phyloP scores from a whole-genome alignment of 2,329 filamentous ascomycete species.

The Myriosclerotinia duriaeana region DNA sequence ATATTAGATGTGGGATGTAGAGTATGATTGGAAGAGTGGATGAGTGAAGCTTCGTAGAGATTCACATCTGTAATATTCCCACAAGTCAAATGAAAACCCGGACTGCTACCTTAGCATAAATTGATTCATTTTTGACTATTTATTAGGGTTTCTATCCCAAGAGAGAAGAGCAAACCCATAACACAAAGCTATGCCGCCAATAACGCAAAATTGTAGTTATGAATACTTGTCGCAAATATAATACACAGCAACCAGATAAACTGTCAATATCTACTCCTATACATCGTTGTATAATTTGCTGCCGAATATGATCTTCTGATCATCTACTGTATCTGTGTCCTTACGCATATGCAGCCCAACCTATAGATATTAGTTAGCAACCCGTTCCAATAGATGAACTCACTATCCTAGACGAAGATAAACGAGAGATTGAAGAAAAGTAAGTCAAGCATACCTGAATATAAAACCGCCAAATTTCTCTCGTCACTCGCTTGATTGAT shows the following conservation, averaged over 20 bases:
- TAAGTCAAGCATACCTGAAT: conserved; percentile 51
- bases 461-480: conserved; percentile 85
- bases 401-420: not conserved
- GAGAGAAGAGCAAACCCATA: not conserved
- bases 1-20: not conserved
- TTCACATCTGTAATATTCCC: not conserved
- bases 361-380: conserved; percentile 36
- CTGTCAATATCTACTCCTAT: no score
- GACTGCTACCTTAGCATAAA: not conserved
- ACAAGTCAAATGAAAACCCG: not conserved
- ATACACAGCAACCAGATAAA: not conserved
- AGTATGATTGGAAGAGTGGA: not conserved
- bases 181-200: conserved; percentile 1
- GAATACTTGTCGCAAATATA: not conserved
- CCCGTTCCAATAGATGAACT: not conserved
- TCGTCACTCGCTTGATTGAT: conserved; percentile 96
- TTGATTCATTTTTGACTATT: not conserved
- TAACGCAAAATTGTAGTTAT: not conserved
- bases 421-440: not conserved
- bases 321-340: not conserved
- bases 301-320: not conserved
- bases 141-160: not conserved
- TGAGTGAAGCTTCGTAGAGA: not conserved
- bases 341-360: conserved; percentile 53
- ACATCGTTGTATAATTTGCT: not conserved